Evolutionary conservation across 345 rosid species (phyloP), one percentile per base, ranked within the genome.

Genomic region (Schrenkiella parvula): DNA sequence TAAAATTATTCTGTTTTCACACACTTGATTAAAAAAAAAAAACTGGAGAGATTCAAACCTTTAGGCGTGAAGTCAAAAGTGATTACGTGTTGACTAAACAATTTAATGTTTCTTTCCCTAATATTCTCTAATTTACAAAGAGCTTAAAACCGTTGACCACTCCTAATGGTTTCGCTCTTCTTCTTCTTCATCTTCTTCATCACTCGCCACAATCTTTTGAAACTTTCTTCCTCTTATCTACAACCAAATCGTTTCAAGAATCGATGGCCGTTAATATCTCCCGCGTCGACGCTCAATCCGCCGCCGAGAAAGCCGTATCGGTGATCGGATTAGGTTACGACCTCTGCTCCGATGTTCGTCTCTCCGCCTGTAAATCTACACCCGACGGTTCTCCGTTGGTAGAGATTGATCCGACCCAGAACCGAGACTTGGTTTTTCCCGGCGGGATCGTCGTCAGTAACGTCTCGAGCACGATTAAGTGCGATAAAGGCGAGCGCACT

Each of bases 401-500:
- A 55, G 84, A 88, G 11, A 74, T 88, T 14, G 90, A 89, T 66
- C 71, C 64, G 31, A 48, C 53, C 13, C 29, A 8, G 64, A 84
- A 73, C 8, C 74, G 84, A 2, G 93, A 91, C 81, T 74, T 93
- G 4, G 73, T 84, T 52, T 52, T 95, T 71, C 97, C 97, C 1
- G 93, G 92, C 1, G 96, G 93, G 15, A 78, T 82, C 43, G 82
- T 95, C 34, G 95, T 91, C n/a, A 64, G 68, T 23, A 62, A 80
- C 34, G 99, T 88, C 39, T 78, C 89, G 3, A 65, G 70, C 42
- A 88, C 82, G 29, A 89, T 95, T 66, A 91, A 85, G 84, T 95
- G 96, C 57, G 99, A 95, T 56, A 95, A 95, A 67, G 99, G 97
- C 79, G 97, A 95, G 56, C 90, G 92, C 12, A 91, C 93, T 3